These are phyloP conservation scores for Elongisporangium prolatum DNA, from an alignment of 352 stramenopile species.

Conservation along the genomic window DNA sequence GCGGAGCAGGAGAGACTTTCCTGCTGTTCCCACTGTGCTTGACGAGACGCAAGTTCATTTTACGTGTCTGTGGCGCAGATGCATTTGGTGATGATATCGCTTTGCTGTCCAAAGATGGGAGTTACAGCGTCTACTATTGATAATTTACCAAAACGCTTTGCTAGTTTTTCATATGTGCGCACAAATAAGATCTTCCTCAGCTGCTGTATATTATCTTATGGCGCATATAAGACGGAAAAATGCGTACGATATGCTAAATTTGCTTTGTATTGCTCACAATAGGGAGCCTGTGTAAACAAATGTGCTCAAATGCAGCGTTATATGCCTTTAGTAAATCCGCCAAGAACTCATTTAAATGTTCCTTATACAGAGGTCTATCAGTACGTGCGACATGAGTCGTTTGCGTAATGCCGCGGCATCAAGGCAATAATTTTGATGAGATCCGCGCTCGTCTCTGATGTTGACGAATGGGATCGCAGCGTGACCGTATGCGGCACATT, in stretches of 20 bases:
- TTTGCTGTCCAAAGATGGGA: neutral
- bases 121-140: no score
- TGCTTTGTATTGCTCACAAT: neutral
- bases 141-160: no score
- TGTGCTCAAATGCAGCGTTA: neutral
- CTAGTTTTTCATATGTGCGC: no score
- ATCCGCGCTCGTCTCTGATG: neutral
- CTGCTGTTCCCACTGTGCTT: neutral
- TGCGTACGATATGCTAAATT: neutral
- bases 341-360: neutral
- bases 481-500: neutral
- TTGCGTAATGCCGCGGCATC: neutral
- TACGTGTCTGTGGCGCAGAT: neutral
- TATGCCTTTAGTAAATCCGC: no score
- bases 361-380: neutral
- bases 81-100: neutral
- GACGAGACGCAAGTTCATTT: neutral
- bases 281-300: no score
- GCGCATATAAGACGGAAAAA: neutral
- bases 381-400: neutral
- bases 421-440: neutral
- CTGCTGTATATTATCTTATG: neutral
- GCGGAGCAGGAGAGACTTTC: neutral
- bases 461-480: neutral
- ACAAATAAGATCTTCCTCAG: neutral